Percentiles rank a stretch among this genome's conserved stretches.
Conservation (phyloP, 163 green algal genomes). For the Volvox carteri region DNA sequence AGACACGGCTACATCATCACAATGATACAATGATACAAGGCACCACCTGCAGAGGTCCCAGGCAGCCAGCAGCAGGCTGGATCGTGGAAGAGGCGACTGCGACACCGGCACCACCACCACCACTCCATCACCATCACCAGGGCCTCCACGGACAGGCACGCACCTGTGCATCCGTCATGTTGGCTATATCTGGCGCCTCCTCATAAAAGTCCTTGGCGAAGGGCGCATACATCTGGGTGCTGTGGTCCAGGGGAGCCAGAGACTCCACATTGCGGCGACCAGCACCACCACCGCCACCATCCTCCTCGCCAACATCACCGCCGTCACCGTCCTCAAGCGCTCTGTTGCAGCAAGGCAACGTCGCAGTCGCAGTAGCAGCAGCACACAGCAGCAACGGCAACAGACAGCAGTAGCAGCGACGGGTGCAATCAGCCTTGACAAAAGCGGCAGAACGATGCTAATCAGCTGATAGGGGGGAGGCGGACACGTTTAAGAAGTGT, state of each 20-base stretch:
- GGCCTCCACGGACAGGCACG: no score
- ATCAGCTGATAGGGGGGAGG: no score
- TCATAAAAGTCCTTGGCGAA: slow-evolving; percentile 92
- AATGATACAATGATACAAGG: no score
- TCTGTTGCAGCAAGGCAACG: not conserved
- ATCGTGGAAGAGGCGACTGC: no score
- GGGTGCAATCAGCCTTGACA: no score
- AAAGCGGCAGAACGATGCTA: no score
- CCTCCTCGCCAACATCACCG: slow-evolving; percentile 43
- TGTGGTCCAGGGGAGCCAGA: slow-evolving; percentile 67
- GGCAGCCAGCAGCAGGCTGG: no score
- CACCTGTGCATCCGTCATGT: slow-evolving; percentile 80
- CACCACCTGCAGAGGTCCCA: no score
- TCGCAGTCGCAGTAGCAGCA: not conserved
- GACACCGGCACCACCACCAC: no score
- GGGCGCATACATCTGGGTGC: slow-evolving; percentile 72
- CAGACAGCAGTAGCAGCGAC: not conserved
- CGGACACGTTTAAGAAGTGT: no score
- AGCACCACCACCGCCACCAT: not conserved
- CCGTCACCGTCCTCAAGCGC: slow-evolving; percentile 5
- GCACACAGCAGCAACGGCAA: not conserved
- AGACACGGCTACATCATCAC: no score
- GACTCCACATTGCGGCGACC: slow-evolving; percentile 53
- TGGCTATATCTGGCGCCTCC: slow-evolving; percentile 71
- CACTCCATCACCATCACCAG: no score